Base-by-base conservation (phyloP, 495 filamentous ascomycete species). In the Oidiodendron maius region DNA sequence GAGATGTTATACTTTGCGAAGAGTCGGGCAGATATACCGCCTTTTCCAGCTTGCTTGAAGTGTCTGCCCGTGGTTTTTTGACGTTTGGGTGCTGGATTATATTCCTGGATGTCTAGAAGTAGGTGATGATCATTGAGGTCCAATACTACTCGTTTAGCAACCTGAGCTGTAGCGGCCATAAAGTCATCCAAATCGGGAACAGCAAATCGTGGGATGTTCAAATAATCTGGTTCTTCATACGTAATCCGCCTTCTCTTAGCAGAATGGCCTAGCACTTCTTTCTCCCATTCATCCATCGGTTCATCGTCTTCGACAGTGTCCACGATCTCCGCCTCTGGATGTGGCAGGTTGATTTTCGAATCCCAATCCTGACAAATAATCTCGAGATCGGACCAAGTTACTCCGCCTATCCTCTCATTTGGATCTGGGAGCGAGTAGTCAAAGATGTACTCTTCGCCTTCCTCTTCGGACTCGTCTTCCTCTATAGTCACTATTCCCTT, bases 51-150 rank as follows among this genome's bases (percentile, higher is more conserved):
- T 18, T 80, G 72, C 46, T 76, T 77, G 43, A 72, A 64, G 25
- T 62, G 61, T 9, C 65, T 61, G n/a, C 60, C 64, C 13, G 22
- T 40, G 23, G 66, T 55, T 16, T 68, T 67, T 16, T 40, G 44
- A 18, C 56, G 61, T 57, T 68, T 66, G 40, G 62, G 48, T 22
- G 57, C 46, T 30, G 24, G 52, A 40, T 63, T 62, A 1, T 66
- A 62, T 34, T 71, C 62, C 48, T 72, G 71, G 17, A 74, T 58
- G 58, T 90, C 84, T 21, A 97, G 71, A 1, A 99, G 74, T 21
- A 99, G 76, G 52, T 89, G 77, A 0, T 88, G 88, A 61, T 99
- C 93, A 53, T 91, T 90, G 52, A 95, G 74, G 56, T 97, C 89
- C n/a, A 99, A 75, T 1, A 77, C 76, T 36, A 94, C 82, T 26